phyloP scores from a whole-genome alignment of 495 filamentous ascomycete species.

The Tuber calosporum region DNA sequence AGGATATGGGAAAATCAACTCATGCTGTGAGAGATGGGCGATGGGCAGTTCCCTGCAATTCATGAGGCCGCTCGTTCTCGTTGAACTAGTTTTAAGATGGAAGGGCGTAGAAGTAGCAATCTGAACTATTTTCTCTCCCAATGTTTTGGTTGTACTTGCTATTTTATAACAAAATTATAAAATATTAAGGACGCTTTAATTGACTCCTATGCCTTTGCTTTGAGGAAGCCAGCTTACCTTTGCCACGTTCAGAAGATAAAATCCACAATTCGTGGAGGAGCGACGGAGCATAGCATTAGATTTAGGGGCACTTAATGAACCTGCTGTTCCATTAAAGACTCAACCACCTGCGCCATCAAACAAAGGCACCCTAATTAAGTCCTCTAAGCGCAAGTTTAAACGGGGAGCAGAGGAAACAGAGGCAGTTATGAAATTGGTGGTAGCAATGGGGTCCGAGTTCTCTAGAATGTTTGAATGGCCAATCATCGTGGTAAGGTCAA shows the following conservation, averaged over 20 bases:
- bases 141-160: background rate
- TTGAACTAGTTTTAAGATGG: conserved; percentile 27
- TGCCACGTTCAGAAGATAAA: conserved; percentile 20
- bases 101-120: conserved; percentile 27
- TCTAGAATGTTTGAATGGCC: conserved; percentile 20
- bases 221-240: conserved; percentile 33
- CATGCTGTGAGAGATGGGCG: conserved; percentile 46
- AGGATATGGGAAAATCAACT: conserved; percentile 45
- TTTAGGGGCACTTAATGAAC: conserved; percentile 7
- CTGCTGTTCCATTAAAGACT: conserved; percentile 12
- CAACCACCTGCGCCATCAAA: conserved; percentile 8
- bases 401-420: conserved; percentile 8
- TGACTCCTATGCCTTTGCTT: conserved; percentile 19
- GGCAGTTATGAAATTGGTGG: conserved; percentile 5
- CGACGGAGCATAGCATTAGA: conserved; percentile 20
- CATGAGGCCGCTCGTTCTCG: conserved; percentile 53
- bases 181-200: conserved; percentile 6
- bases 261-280: conserved; percentile 24
- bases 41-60: conserved; percentile 72
- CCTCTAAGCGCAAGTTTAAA: background rate
- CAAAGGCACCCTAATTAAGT: background rate
- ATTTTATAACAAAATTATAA: background rate
- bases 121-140: conserved; percentile 22
- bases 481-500: conserved; percentile 2
- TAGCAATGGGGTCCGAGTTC: conserved; percentile 23